Base-by-base conservation (phyloP, 2,329 filamentous ascomycete genomes). In the Diaporthe sp. region DNA sequence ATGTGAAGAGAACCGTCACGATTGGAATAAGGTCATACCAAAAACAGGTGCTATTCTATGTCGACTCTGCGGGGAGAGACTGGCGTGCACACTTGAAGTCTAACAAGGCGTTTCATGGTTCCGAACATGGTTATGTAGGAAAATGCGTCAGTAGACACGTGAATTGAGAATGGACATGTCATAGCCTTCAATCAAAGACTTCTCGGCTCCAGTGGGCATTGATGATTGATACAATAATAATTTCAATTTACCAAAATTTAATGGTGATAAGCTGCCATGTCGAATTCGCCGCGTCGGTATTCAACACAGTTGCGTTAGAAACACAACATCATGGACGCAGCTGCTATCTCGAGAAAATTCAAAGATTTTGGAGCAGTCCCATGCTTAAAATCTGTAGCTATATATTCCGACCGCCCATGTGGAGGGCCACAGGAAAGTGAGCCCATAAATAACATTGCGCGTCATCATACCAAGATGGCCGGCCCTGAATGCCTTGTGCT, bases 291-390 rank as follows among this genome's bases (percentile, higher is more conserved):
- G 19, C 19, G 19, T 8, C 22, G 9, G 9, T 4, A 7, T 4
- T 50, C 22, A 25, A 50, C 22, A 50, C 22, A 1, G n/a, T 8
- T n/a, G 22, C 22, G 4, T 3, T 22, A 13, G 22, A n/a, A 4
- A n/a, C 9, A n/a, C 2, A 13, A 12, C 10, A 50, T 50, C 12
- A 25, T 22, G 2, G 9, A 50, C 9, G 8, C 9, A 8, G 22
- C 22, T 25, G 44, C n/a, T 25, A 25, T 50, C n/a, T 25, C 22
- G 9, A 2, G 10, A 3, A 27, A 4, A 25, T 2, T 15, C 15
- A 4, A 27, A 8, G n/a, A 51, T 15, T 27, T 2, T 15, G n/a
- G 8, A n/a, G 3, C 30, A 32, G 17, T 2, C 3, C 0, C 1
- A 6, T 13, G 9, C 3, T 68, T 5, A 53, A 17, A 68, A 39